phyloP scores from a whole-genome alignment of 345 rosid species.

The Brassica carinata region DNA sequence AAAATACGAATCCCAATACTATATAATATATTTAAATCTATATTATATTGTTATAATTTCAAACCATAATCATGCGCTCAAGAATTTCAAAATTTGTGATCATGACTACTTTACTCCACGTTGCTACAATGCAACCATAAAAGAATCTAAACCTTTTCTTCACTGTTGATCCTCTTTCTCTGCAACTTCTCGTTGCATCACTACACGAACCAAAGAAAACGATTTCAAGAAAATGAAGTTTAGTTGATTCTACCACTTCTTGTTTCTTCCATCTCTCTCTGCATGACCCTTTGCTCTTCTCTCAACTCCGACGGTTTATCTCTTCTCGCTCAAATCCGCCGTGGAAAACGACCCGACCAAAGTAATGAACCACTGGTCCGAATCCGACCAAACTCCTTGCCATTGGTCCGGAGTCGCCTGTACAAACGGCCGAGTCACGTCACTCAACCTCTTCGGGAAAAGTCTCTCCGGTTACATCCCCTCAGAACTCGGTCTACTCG shows the following conservation, averaged over 20 bases:
- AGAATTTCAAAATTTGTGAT: conserved; percentile 25
- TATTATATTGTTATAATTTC: conserved; percentile 19
- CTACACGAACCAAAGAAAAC: background rate
- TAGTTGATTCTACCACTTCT: conserved; percentile 9
- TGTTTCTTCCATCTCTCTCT: conserved; percentile 18
- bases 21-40: background rate
- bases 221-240: conserved; percentile 15
- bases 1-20: conserved; percentile 19
- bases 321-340: conserved; percentile 86
- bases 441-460: conserved; percentile 68
- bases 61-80: conserved; percentile 12
- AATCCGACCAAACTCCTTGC: conserved; percentile 76
- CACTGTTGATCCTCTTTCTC: conserved; percentile 14
- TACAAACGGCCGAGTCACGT: conserved; percentile 75
- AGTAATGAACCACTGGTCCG: conserved; percentile 75
- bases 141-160: conserved; percentile 28
- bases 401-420: conserved; percentile 87
- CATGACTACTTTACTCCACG: conserved; percentile 32
- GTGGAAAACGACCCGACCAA: conserved; percentile 50
- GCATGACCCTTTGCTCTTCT: conserved; percentile 35
- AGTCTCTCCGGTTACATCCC: conserved; percentile 80
- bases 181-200: conserved; percentile 40
- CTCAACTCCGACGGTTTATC: conserved; percentile 86
- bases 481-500: conserved; percentile 69
- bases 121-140: conserved; percentile 27